phyloP scores from a whole-genome alignment of 805 yeast species.

The Aciculoconidium aculeatum region DNA sequence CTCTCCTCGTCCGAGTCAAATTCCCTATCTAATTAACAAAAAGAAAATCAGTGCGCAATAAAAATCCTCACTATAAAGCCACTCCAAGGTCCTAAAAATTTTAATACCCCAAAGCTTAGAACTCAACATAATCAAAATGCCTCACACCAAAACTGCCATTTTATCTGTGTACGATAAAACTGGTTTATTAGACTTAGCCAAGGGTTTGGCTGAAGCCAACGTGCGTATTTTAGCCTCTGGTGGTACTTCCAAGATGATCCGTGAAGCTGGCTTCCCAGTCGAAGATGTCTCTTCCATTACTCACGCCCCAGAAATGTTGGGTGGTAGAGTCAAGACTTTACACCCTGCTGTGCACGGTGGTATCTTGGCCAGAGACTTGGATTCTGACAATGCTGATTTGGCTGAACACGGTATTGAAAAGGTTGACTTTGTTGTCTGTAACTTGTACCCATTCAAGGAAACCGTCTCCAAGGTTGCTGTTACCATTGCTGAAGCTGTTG shows the following conservation, averaged over 20 bases:
- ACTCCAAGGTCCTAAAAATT: no score
- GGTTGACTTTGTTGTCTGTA: conserved; percentile 96
- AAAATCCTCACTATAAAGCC: no score
- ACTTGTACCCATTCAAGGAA: conserved; percentile 96
- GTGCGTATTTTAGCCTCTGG: conserved; percentile 95
- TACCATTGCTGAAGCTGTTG: conserved; percentile 95
- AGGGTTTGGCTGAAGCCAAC: conserved; percentile 82
- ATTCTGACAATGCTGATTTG: conserved; percentile 84
- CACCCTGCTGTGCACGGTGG: conserved; percentile 99
- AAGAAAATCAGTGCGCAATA: no score
- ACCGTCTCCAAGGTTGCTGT: conserved; percentile 94
- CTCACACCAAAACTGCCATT: conserved; percentile 77
- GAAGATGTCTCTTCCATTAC: conserved; percentile 94
- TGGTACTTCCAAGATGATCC: conserved; percentile 89
- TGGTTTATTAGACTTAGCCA: conserved; percentile 91
- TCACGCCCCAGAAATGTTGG: conserved; percentile 98
- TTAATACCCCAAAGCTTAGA: no score
- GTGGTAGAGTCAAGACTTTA: conserved; percentile 96
- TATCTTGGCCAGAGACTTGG: conserved; percentile 90
- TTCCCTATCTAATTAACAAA: no score
- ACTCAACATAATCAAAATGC: no score
- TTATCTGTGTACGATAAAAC: conserved; percentile 97
- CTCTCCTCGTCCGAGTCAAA: no score
- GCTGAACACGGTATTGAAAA: conserved; percentile 86
- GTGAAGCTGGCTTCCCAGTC: conserved; percentile 97